A percentile compares a stretch with the other conserved stretches of the same genome.
Evolutionary conservation across 164 flowering plant species (phyloP).

Genomic region (Buxus sempervirens): DNA sequence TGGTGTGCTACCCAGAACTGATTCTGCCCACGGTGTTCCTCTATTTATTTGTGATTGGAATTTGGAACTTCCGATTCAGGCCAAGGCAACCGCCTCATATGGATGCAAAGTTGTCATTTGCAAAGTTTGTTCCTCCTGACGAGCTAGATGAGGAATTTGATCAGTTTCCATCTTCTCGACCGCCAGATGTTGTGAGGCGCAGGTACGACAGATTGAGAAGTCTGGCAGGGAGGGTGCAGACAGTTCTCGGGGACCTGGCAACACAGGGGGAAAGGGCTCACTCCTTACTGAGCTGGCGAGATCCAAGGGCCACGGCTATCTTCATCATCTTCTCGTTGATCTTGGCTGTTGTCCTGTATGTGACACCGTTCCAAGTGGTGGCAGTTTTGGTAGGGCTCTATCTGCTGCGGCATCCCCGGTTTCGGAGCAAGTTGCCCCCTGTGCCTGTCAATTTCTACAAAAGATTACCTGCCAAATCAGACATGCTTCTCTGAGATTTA

Average conservation of each 20-base stretch:
- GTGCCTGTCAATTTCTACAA: conserved; percentile 77
- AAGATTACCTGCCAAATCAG: conserved; percentile 73
- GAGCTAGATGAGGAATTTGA: conserved; percentile 90
- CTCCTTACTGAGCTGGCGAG: conserved; percentile 76
- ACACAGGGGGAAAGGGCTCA: conserved; percentile 73
- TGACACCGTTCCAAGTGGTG: conserved; percentile 70
- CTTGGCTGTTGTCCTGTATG: conserved; percentile 55
- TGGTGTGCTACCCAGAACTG: conserved; percentile 78
- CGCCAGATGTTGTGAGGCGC: conserved; percentile 51
- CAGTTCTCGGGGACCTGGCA: conserved; percentile 80
- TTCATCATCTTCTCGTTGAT: conserved; percentile 59
- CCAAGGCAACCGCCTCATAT: conserved; percentile 75
- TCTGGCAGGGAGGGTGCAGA: conserved; percentile 65
- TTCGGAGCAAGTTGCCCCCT: conserved; percentile 73
- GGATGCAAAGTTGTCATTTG: conserved; percentile 60
- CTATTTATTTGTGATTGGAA: conserved; percentile 70
- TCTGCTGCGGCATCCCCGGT: conserved; percentile 75
- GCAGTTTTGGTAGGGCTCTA: conserved; percentile 57
- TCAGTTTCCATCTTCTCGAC: conserved; percentile 54
- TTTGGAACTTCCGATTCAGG: conserved; percentile 81
- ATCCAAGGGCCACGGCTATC: conserved; percentile 73
- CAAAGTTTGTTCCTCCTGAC: conserved; percentile 52
- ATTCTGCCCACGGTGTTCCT: conserved; percentile 76
- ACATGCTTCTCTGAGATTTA: conserved; percentile 58
- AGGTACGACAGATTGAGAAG: conserved; percentile 75